phyloP scores from a whole-genome alignment of 345 rosid species.

The Corchorus capsularis region DNA sequence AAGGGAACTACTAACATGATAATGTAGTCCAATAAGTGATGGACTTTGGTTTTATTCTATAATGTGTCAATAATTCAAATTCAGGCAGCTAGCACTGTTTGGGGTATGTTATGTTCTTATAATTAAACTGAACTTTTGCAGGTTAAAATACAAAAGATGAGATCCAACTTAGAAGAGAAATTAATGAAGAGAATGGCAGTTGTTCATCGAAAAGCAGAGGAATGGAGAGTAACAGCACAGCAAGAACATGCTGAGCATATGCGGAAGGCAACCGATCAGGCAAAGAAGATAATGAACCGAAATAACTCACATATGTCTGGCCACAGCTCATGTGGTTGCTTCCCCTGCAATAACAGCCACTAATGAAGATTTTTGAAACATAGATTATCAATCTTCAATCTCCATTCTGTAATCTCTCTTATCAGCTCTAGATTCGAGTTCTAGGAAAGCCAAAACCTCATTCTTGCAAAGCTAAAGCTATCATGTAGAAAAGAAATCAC shows the following conservation, averaged over 20 bases:
- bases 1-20: neutral
- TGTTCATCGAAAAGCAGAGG: constrained; percentile 79
- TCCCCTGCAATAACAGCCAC: constrained; percentile 51
- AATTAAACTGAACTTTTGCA: constrained; percentile 26
- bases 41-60: neutral
- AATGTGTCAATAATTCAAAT: neutral
- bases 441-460: constrained; percentile 14
- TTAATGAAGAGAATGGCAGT: constrained; percentile 80
- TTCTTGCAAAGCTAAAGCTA: constrained; percentile 11
- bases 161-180: constrained; percentile 82
- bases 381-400: neutral
- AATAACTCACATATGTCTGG: constrained; percentile 36
- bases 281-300: constrained; percentile 44
- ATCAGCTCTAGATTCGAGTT: neutral
- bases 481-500: constrained; percentile 6
- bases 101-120: neutral
- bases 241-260: constrained; percentile 67
- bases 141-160: constrained; percentile 94
- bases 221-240: constrained; percentile 69
- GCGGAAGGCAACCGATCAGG: constrained; percentile 48
- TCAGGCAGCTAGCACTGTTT: neutral
- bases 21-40: neutral
- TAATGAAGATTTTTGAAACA: constrained; percentile 16
- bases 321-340: constrained; percentile 69
- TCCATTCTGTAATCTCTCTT: neutral